Base-by-base conservation (phyloP, 2,329 filamentous ascomycete species). In the Microdochium nivale region DNA sequence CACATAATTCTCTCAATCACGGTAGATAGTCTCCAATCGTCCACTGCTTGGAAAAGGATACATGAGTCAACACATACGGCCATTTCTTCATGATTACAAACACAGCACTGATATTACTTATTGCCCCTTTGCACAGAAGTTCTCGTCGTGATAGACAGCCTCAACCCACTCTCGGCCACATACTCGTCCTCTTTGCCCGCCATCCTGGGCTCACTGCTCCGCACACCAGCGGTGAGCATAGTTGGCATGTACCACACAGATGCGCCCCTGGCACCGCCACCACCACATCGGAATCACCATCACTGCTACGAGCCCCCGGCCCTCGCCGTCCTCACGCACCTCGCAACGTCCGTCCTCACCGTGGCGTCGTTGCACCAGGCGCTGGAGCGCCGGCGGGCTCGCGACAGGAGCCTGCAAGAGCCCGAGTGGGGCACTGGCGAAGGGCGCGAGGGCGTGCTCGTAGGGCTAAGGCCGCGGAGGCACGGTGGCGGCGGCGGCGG, bases 261-360 rank as follows among this genome's bases (percentile, higher is more conserved):
- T 68, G 78, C 92, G 3, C 86, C 89, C 1, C 67, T 82, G 25
- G 59, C 72, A 51, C 67, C 64, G 3, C 57, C 65, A 14, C 24
- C 51, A n/a, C 57, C 65, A n/a, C n/a, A 13, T 57, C 61, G 30
- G 58, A 61, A 48, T 52, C 63, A 33, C 8, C 68, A 65, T 50
- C 70, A 67, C 58, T 75, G 79, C 61, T 84, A 88, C 67, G 72
- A 80, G 19, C 89, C 90, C 1, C 71, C 81, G 25, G 83, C 90
- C 0, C 75, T 95, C 13, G 83, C 83, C 1, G 72, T 90, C 1
- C 75, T 97, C 23, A 80, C 78, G 47, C 95, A 95, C 68, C 83
- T 96, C 53, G 88, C 91, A n/a, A 99, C 94, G 3, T 86, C 90
- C 3, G 80, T 97, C 50, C 77, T 97, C 53, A 83, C 80, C 3